phyloP scores from a whole-genome alignment of 2,329 filamentous ascomycete genomes.

The Fusarium poae region DNA sequence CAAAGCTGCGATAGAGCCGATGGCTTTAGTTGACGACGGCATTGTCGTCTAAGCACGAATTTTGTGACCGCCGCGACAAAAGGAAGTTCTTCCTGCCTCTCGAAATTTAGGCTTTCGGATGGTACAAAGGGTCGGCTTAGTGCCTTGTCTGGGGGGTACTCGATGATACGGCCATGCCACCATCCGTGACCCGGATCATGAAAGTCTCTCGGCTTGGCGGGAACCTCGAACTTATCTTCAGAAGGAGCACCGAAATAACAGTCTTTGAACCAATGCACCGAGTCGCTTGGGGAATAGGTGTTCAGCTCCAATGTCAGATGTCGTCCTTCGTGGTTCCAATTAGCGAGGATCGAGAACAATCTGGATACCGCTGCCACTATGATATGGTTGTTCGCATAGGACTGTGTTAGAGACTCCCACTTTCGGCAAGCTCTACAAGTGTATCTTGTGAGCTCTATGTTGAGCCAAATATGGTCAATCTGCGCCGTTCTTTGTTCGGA shows the following conservation, averaged over 20 bases:
- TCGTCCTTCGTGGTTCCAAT: slow-evolving; percentile 3
- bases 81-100: background rate
- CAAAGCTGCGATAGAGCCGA: slow-evolving; percentile 6
- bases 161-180: background rate
- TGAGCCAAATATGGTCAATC: slow-evolving; percentile 28
- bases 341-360: slow-evolving; percentile 18
- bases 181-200: slow-evolving; percentile 26
- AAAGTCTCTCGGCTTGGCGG: background rate
- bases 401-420: background rate
- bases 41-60: slow-evolving; percentile 27
- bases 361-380: slow-evolving; percentile 5
- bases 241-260: slow-evolving; percentile 29
- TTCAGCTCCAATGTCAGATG: slow-evolving; percentile 16
- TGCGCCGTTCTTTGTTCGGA: rapidly evolving
- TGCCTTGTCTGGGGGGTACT: background rate
- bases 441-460: slow-evolving; percentile 30
- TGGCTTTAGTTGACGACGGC: slow-evolving; percentile 22
- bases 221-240: background rate
- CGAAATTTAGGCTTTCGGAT: background rate
- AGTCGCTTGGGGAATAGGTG: slow-evolving; percentile 32
- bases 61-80: slow-evolving; percentile 20
- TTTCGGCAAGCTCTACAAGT: slow-evolving; percentile 12
- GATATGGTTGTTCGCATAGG: background rate
- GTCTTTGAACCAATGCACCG: slow-evolving; percentile 31
- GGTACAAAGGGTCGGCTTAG: slow-evolving; percentile 12